phyloP scores from a whole-genome alignment of 2,329 filamentous ascomycete genomes.

The Penicillium sp. region DNA sequence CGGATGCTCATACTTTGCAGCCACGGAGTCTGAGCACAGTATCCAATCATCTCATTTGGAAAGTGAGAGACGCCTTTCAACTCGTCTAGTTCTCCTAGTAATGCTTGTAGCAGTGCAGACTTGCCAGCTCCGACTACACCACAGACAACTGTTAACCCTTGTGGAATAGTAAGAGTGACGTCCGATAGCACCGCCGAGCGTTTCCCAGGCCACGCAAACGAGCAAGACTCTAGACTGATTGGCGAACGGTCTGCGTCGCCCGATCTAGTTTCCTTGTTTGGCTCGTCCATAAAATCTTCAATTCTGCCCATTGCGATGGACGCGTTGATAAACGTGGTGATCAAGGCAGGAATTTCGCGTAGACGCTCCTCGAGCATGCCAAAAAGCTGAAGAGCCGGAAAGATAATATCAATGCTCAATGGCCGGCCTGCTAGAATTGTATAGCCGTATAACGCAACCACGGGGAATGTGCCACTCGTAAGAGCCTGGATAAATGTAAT shows the following conservation, averaged over 20 bases:
- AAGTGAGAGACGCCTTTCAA: conserved; percentile 48
- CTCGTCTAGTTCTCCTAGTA: conserved; percentile 58
- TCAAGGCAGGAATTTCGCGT: conserved; percentile 68
- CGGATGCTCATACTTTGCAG: conserved; percentile 66
- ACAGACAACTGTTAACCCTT: conserved; percentile 57
- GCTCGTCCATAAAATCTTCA: conserved; percentile 81
- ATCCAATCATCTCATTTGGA: conserved; percentile 57
- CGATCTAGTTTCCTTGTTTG: conserved; percentile 69
- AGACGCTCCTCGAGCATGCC: conserved; percentile 68
- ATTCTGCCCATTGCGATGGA: conserved; percentile 78
- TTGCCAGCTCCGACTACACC: conserved; percentile 65
- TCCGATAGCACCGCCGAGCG: conserved; percentile 52
- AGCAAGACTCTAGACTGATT: conserved; percentile 55
- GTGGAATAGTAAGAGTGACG: conserved; percentile 52
- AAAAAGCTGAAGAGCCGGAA: conserved; percentile 81
- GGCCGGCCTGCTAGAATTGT: conserved; percentile 65
- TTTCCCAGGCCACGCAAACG: conserved; percentile 76
- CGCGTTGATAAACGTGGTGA: conserved; percentile 75
- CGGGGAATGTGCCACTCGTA: conserved; percentile 70
- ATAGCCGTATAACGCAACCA: conserved; percentile 77
- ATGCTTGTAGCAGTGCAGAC: conserved; percentile 56
- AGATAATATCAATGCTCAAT: conserved; percentile 75
- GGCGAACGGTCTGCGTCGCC: conserved; percentile 24
- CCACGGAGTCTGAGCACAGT: conserved; percentile 65
- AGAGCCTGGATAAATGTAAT: conserved; percentile 68